Base-by-base conservation (phyloP, 306 rosid genomes). In the Cotoneaster glaucophyllus region DNA sequence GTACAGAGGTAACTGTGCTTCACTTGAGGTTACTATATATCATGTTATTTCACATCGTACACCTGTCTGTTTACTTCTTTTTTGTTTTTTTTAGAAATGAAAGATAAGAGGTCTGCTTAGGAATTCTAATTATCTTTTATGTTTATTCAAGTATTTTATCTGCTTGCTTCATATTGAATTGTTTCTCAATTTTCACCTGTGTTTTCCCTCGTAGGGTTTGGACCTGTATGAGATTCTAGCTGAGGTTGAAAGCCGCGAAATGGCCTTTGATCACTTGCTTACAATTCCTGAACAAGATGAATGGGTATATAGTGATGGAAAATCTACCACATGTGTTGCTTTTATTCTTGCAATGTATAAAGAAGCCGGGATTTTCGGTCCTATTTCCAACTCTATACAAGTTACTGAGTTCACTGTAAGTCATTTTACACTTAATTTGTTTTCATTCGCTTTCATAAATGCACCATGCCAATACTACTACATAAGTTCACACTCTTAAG, bases 321-420 rank as follows among this genome's bases (percentile, higher is more conserved):
- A 92, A 80, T 92, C 98, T 9, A 95, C 97, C 24, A 92, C 98
- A 22, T 95, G 98, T 64, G 97, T 95, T 53, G 88, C 97, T 75
- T 95, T 95, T 65, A 89, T 92, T 79, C 98, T 95, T 67, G 79
- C 95, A 56, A 95, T 95, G 98, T 95, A 95, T 56, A 95, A 95
- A 78, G 98, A 85, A 73, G 97, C 98, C 41, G 97, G 98, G 75
- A 71, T 95, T 45, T 88, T 95, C 4, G 92, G 93, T 2, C 88
- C 97, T 45, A 13, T 90, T 77, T 61, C 97, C 43, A 84, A 85
- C 86, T 87, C 90, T 80, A 79, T 92, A 71, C 97, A 95, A 90
- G 98, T 95, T 58, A 95, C 97, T 54, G 97, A 95, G 78, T 95
- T 95, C 86, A 95, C 97, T 12, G 98, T 95, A 84, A 87, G 92